Conservation (phyloP, 257 asterid genomes). For the Solanum habrochaites region DNA sequence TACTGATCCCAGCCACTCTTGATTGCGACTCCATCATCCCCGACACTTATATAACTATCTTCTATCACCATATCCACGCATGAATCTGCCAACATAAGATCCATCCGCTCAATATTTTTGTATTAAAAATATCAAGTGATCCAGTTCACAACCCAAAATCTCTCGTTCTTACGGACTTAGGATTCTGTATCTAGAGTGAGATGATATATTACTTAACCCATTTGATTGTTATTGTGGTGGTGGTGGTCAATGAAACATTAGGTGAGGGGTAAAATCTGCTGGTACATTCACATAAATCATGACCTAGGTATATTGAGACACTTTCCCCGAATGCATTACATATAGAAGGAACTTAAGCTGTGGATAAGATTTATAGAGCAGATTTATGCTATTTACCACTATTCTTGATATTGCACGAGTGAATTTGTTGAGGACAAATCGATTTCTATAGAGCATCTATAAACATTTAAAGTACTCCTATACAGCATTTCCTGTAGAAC, state of each 20-base stretch:
- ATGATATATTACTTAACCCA: not conserved
- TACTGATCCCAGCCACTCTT: conserved; percentile 99
- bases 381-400: not conserved
- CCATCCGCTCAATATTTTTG: not conserved
- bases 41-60: conserved; percentile 75
- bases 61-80: conserved; percentile 73
- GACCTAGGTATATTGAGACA: not conserved
- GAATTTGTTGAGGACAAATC: not conserved
- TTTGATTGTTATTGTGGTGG: not conserved
- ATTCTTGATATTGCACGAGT: not conserved
- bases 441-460: not conserved
- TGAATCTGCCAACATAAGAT: conserved; percentile 48
- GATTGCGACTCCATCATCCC: conserved; percentile 87
- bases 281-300: not conserved
- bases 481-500: not conserved
- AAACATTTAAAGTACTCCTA: not conserved
- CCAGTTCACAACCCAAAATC: not conserved
- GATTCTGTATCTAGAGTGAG: not conserved
- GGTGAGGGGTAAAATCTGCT: not conserved
- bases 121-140: not conserved
- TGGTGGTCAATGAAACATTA: not conserved
- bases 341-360: not conserved
- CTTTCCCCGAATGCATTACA: not conserved
- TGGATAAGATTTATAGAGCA: not conserved
- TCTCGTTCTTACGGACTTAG: not conserved